Conservation (phyloP, 2,329 filamentous ascomycete genomes). For the Penicillium sp. region DNA sequence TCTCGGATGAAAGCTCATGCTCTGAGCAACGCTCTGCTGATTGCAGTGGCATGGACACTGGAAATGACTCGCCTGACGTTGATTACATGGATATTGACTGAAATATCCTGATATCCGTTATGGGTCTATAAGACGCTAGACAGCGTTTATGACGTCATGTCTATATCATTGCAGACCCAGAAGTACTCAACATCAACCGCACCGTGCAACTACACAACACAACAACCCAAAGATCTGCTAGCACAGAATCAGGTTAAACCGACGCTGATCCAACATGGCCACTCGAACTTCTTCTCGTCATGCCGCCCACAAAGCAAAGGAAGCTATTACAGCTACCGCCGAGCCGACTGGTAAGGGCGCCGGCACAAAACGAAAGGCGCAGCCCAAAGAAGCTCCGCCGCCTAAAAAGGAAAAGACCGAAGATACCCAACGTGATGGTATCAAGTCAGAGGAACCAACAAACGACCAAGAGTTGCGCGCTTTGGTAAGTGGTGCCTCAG, state of each 20-base stretch:
- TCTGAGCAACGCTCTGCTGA: constrained; percentile 25
- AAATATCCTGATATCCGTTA: constrained; percentile 1
- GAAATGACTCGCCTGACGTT: constrained; percentile 11
- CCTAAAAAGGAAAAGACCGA: constrained; percentile 45
- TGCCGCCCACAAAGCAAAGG: constrained; percentile 47
- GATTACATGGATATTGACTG: constrained; percentile 42
- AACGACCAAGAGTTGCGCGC: constrained; percentile 18
- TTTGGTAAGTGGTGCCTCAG: constrained; percentile 1
- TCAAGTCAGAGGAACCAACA: constrained; percentile 13
- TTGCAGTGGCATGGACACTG: constrained; percentile 16
- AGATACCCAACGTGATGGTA: constrained; percentile 15
- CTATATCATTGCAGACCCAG: constrained; percentile 15
- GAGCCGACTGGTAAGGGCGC: constrained; percentile 32
- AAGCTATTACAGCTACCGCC: constrained; percentile 38
- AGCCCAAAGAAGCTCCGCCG: constrained; percentile 24
- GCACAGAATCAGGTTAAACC: too few relatives aligned
- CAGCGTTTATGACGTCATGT: constrained; percentile 37
- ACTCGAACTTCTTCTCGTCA: constrained; percentile 45
- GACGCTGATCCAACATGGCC: constrained; percentile 26
- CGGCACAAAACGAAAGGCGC: constrained; percentile 45
- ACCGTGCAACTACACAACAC: background rate
- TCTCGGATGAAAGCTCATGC: constrained; percentile 21
- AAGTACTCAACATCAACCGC: background rate
- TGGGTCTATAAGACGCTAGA: background rate
- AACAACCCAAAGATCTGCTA: background rate